Base-by-base conservation (phyloP, 345 rosid genomes). In the Acer campestre region DNA sequence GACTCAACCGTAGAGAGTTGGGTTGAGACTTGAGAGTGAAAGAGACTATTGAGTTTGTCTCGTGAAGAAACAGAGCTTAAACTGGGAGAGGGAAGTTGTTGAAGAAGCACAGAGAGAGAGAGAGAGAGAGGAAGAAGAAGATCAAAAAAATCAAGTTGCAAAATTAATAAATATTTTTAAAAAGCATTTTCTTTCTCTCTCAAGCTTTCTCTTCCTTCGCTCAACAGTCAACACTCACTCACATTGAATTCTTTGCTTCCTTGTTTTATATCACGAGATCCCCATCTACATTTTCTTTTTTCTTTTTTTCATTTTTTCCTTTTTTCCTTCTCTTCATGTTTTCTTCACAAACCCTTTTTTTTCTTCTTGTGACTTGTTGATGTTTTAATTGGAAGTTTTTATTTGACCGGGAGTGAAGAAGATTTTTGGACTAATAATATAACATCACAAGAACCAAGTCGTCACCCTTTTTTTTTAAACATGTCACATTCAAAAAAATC, bases 401-500 rank as follows among this genome's bases (percentile, higher is more conserved):
- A 25, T 53, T 56, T 61, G 38, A 61, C 31, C 35, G 18, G 35
- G 13, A 8, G 68, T 25, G 17, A 17, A 20, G n/a, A 25, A 56
- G 23, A 35, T 59, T n/a, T 10, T 40, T 48, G 68, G 7, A 40
- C 14, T n/a, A 48, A 44, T 68, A 38, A 53, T 22, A 25, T 44
- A 48, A 46, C 20, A 3, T 29, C 44, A 20, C 2, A 44, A 53
- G 58, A 53, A 53, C 58, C n/a, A 16, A 53, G 58, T 53, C 58
- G 3, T 16, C 58, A 53, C 61, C 22, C 14, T 31, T 18, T n/a
- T 10, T 67, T 18, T 29, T 10, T 67, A 18, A 12, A 68, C 59
- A 65, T 88, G 93, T 82, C 91, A 64, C 88, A 84, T 84, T 82
- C 86, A n/a, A 83, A 83, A 71, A 86, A 89, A 78, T 82, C 85